Percentiles rank a stretch among this genome's conserved stretches.
phyloP scores from a whole-genome alignment of 1,284 basidiomycete genomes.

The Schizophyllum amplum region DNA sequence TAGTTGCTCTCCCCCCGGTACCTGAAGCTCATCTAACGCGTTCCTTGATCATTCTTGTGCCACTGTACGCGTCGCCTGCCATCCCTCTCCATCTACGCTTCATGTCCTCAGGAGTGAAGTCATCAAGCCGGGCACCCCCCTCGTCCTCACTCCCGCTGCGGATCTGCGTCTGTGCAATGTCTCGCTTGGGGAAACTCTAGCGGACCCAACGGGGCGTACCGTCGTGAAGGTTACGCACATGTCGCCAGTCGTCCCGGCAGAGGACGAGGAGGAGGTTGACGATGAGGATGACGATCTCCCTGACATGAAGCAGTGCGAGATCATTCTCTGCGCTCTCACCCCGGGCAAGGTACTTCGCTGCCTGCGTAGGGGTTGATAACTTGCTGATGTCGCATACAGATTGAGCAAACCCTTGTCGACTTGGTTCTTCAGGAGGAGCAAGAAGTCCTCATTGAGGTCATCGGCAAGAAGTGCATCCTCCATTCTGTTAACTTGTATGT shows the following conservation, averaged over 20 bases:
- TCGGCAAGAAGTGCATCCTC: constrained; percentile 73
- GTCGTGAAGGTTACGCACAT: constrained; percentile 73
- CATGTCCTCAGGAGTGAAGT: constrained; percentile 46
- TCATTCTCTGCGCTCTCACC: constrained; percentile 60
- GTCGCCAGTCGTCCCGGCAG: constrained; percentile 20
- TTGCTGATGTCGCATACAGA: constrained; percentile 30
- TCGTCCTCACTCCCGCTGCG: constrained; percentile 48
- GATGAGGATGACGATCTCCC: constrained; percentile 18
- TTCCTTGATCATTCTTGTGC: not conserved
- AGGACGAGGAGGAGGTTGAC: constrained; percentile 32
- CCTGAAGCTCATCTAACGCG: not conserved
- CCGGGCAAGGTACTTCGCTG: constrained; percentile 56
- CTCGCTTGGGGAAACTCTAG: constrained; percentile 69
- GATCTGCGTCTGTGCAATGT: constrained; percentile 84
- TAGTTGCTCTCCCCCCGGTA: not conserved
- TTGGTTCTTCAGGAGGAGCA: constrained; percentile 72
- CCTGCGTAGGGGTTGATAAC: constrained; percentile 2
- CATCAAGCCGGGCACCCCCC: constrained; percentile 42
- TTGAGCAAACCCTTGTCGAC: constrained; percentile 75
- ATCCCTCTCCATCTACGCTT: not conserved
- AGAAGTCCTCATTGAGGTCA: constrained; percentile 61
- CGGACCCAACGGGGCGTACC: constrained; percentile 58
- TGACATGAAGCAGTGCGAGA: constrained; percentile 26
- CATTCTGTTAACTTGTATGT: constrained; percentile 5
- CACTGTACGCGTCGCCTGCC: not conserved